Conservation (phyloP, 1,284 basidiomycete species). For the Thecaphora thlaspeos region DNA sequence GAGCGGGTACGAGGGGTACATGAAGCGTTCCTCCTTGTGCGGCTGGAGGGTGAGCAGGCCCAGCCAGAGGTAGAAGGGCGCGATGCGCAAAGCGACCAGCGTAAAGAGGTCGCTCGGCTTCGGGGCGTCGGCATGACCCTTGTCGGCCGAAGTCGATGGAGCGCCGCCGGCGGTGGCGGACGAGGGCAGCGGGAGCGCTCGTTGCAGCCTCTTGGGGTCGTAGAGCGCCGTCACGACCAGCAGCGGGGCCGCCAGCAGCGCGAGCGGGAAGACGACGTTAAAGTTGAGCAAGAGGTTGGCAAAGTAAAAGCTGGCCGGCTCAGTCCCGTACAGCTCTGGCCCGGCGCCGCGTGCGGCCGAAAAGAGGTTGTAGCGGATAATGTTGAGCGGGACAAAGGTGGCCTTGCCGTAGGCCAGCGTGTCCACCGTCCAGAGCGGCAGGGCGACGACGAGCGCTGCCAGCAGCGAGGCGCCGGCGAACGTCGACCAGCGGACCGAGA, state of each 20-base stretch:
- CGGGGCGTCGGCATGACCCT: constrained; percentile 13
- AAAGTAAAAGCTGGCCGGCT: constrained; percentile 66
- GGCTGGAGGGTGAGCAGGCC: constrained; percentile 74
- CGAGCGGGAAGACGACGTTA: constrained; percentile 79
- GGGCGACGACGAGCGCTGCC: constrained; percentile 70
- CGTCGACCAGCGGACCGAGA: constrained; percentile 64
- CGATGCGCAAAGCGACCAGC: constrained; percentile 71
- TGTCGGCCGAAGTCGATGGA: constrained; percentile 60
- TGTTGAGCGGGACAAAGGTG: constrained; percentile 85
- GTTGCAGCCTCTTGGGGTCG: constrained; percentile 77
- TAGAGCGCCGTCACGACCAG: constrained; percentile 73
- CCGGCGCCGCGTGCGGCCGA: constrained; percentile 65
- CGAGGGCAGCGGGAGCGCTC: constrained; percentile 60
- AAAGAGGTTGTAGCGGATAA: constrained; percentile 90
- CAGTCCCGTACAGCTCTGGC: constrained; percentile 89
- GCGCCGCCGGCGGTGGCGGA: too few relatives aligned
- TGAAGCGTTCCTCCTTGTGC: constrained; percentile 98
- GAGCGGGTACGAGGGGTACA: constrained; percentile 90
- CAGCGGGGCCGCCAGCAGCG: constrained; percentile 65
- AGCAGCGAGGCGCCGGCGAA: constrained; percentile 66
- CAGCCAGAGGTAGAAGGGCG: constrained; percentile 87
- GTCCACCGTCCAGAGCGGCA: constrained; percentile 62
- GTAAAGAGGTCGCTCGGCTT: constrained; percentile 26
- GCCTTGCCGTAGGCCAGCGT: constrained; percentile 80
- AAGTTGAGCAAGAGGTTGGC: constrained; percentile 77